Percentiles rank a stretch among this genome's conserved stretches.
Conservation (phyloP, 2,329 filamentous ascomycete species). For the Fusarium sp. region DNA sequence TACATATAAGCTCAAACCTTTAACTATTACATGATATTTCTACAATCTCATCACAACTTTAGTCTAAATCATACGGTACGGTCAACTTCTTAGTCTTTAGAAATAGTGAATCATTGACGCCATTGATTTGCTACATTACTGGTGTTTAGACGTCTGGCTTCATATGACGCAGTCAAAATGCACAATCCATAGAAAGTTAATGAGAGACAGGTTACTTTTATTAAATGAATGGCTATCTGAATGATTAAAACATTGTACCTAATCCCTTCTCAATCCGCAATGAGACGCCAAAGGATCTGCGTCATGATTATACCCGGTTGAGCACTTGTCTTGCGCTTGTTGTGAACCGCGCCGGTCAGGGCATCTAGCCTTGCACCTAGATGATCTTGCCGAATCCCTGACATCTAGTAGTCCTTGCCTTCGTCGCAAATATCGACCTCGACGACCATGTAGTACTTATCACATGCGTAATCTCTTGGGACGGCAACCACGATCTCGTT, state of each 20-base stretch:
- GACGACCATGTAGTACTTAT: slow-evolving; percentile 42
- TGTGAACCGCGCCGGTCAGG: background rate
- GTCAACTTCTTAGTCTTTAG: no score
- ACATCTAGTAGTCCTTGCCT: slow-evolving; percentile 11
- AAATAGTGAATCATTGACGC: no score
- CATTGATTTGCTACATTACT: no score
- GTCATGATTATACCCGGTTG: slow-evolving; percentile 3
- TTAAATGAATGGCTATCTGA: slow-evolving; percentile 43
- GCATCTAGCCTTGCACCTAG: background rate
- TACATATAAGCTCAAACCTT: no score
- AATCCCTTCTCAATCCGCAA: slow-evolving; percentile 24
- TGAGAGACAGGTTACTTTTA: slow-evolving; percentile 38
- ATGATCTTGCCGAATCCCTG: background rate
- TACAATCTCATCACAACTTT: no score
- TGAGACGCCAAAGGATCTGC: slow-evolving; percentile 5
- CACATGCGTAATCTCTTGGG: no score
- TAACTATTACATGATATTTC: no score
- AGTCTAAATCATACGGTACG: no score
- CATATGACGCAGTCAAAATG: background rate
- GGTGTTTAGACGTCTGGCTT: no score
- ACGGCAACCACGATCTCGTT: slow-evolving; percentile 3
- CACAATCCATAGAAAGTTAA: background rate
- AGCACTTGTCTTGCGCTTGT: slow-evolving; percentile 8
- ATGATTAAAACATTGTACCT: slow-evolving; percentile 35
- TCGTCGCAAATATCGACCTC: slow-evolving; percentile 46